Evolutionary conservation across 2,329 filamentous ascomycete genomes (phyloP).

Genomic region (Shiraia sp.): DNA sequence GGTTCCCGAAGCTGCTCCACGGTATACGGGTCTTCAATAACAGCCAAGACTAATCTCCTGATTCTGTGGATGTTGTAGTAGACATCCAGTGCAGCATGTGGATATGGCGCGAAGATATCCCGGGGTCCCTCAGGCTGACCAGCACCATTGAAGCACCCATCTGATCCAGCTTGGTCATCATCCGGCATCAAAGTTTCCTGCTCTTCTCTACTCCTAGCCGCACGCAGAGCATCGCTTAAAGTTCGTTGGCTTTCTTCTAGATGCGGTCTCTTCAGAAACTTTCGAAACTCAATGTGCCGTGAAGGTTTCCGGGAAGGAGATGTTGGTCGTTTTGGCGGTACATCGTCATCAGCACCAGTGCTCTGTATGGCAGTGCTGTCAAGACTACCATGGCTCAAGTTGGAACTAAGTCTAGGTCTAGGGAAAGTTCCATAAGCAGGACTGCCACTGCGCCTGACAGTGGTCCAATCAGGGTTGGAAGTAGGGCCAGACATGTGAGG

Average conservation of each 20-base stretch:
- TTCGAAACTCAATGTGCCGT: slow-evolving; percentile 37
- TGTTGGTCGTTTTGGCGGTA: slow-evolving; percentile 25
- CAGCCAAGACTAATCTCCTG: slow-evolving; percentile 51
- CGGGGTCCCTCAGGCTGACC: slow-evolving; percentile 39
- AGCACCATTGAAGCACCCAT: slow-evolving; percentile 49
- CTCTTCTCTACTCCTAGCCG: slow-evolving; percentile 52
- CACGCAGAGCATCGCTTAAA: slow-evolving; percentile 42
- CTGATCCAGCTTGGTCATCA: slow-evolving; percentile 50
- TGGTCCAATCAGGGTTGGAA: slow-evolving; percentile 30
- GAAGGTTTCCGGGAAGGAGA: slow-evolving; percentile 21
- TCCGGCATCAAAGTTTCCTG: slow-evolving; percentile 53
- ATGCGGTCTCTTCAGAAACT: slow-evolving; percentile 40
- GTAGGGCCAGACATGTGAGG: slow-evolving; percentile 33
- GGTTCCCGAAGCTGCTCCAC: slow-evolving; percentile 78
- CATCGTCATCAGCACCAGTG: slow-evolving; percentile 14
- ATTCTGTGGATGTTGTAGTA: slow-evolving; percentile 75
- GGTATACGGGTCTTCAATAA: slow-evolving; percentile 66
- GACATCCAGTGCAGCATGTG: slow-evolving; percentile 67
- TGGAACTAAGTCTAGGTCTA: slow-evolving; percentile 18
- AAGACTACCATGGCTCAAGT: slow-evolving; percentile 18
- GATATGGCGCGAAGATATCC: slow-evolving; percentile 53
- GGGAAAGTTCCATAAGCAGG: slow-evolving; percentile 30
- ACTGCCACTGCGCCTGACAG: slow-evolving; percentile 11
- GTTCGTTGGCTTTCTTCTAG: slow-evolving; percentile 36
- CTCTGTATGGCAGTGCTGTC: slow-evolving; percentile 24